Conservation (phyloP, 1,139 yeast genomes). For the Petasospora fabianii region DNA sequence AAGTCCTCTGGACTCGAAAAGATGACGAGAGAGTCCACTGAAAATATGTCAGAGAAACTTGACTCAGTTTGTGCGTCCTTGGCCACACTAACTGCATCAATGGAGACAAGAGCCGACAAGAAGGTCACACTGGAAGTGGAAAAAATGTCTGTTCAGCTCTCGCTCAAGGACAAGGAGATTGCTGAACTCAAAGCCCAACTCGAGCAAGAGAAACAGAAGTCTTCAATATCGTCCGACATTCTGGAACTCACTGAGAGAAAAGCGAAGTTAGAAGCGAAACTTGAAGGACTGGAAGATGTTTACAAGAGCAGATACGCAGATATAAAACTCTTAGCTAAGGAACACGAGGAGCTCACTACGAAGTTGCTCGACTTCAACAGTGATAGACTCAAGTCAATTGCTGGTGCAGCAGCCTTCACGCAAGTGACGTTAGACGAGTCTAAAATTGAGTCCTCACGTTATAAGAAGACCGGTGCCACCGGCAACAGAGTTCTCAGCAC, state of each 20-base stretch:
- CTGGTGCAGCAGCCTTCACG: constrained; percentile 32
- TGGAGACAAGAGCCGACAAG: neutral
- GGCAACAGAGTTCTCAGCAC: constrained; percentile 27
- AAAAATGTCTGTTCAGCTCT: constrained; percentile 13
- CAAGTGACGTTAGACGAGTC: constrained; percentile 10
- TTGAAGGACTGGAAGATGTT: constrained; percentile 26
- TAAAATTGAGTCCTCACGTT: neutral
- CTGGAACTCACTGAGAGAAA: constrained; percentile 22
- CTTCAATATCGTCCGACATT: constrained; percentile 18
- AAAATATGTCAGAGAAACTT: neutral
- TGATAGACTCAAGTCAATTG: constrained; percentile 31
- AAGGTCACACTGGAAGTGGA: constrained; percentile 2
- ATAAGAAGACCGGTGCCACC: constrained; percentile 12
- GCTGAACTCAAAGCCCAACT: constrained; percentile 16
- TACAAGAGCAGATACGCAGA: constrained; percentile 27
- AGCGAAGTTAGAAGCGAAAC: constrained; percentile 21
- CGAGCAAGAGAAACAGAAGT: constrained; percentile 15
- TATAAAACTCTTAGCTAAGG: constrained; percentile 26
- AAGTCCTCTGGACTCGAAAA: neutral
- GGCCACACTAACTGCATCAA: neutral
- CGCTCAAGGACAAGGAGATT: constrained; percentile 22
- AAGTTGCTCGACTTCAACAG: constrained; percentile 27
- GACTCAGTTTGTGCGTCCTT: neutral
- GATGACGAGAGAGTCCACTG: neutral
- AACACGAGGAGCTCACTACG: constrained; percentile 28